Evolutionary conservation across 805 yeast genomes (phyloP), one percentile per base, ranked within the genome.

Genomic region (Wickerhamia fluorescens): DNA sequence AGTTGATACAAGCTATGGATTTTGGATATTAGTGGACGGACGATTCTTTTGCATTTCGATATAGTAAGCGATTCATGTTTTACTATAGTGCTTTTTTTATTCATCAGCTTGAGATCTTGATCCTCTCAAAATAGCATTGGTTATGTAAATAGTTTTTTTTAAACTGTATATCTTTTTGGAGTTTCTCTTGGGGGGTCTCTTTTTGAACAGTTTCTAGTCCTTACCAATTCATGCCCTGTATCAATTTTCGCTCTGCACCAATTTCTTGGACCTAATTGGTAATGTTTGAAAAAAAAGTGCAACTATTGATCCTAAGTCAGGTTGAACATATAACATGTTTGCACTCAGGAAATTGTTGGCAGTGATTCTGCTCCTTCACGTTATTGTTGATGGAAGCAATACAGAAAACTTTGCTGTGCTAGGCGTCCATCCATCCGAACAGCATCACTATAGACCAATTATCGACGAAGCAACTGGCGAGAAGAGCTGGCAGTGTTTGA

Each of bases 401-500:
- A n/a, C 27, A 4, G 29, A 35, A 23, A 28, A 14, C 3, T 25
- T n/a, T 14, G 28, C 28, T 5, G 19, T 16, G 5, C 12, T 20
- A 25, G 28, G 28, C 19, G 28, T 25, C 9, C 20, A 18, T 25
- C 28, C 28, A 6, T 11, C 20, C 9, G 14, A 25, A 10, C 15
- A 17, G n/a, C 28, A 25, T 13, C 15, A 18, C 11, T 25, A 25
- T 12, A 14, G 19, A 12, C 22, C 28, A 8, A 12, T 18, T n/a
- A n/a, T n/a, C n/a, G n/a, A n/a, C 13, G 28, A 25, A 16, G 19
- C 13, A 13, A 17, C 17, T 12, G 22, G 28, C n/a, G 14, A 25
- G 13, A n/a, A 17, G 10, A 22, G 17, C 11, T 89, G 92, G 85
- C 54, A 61, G 5, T 89, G 97, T 58, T 51, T 89, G 20, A 44